Percentiles rank a stretch among this genome's conserved stretches.
phyloP scores from a whole-genome alignment of 176 grass and related monocot genomes.

The Calamus simplicifolius region DNA sequence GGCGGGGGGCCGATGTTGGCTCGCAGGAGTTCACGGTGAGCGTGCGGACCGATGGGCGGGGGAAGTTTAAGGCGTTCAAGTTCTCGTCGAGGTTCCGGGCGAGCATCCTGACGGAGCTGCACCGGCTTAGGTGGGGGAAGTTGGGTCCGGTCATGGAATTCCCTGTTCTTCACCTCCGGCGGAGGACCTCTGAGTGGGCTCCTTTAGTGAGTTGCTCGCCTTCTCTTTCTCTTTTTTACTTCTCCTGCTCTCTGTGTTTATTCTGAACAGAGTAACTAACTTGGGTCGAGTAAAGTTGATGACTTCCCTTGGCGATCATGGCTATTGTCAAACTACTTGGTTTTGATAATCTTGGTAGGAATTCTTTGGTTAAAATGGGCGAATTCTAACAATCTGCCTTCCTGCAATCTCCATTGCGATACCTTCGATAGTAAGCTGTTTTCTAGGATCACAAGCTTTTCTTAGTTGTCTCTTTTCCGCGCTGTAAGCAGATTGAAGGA shows the following conservation, averaged over 20 bases:
- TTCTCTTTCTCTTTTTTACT: neutral
- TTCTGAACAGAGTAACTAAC: too few species aligned
- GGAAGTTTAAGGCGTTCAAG: conserved; percentile 73
- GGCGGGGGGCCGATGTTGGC: conserved; percentile 31
- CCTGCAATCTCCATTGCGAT: too few species aligned
- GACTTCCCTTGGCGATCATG: too few species aligned
- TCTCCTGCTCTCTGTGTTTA: neutral
- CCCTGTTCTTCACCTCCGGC: conserved; percentile 76
- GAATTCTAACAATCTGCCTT: too few species aligned
- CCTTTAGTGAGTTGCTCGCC: conserved; percentile 50
- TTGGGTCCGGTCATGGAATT: conserved; percentile 52
- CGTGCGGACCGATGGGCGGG: conserved; percentile 58
- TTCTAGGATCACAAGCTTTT: too few species aligned
- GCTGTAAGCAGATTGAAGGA: too few species aligned
- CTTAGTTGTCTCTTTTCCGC: too few species aligned
- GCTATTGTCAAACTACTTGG: too few species aligned
- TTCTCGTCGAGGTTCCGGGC: conserved; percentile 78
- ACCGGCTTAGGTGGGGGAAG: conserved; percentile 52
- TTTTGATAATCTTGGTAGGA: too few species aligned
- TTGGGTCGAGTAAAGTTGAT: too few species aligned
- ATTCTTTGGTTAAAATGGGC: too few species aligned
- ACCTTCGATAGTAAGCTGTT: too few species aligned
- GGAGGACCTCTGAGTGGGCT: conserved; percentile 77
- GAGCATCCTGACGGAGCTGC: conserved; percentile 83
- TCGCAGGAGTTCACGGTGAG: conserved; percentile 67